Conservation (phyloP, 2,329 filamentous ascomycete genomes). For the Fusarium aywerte region DNA sequence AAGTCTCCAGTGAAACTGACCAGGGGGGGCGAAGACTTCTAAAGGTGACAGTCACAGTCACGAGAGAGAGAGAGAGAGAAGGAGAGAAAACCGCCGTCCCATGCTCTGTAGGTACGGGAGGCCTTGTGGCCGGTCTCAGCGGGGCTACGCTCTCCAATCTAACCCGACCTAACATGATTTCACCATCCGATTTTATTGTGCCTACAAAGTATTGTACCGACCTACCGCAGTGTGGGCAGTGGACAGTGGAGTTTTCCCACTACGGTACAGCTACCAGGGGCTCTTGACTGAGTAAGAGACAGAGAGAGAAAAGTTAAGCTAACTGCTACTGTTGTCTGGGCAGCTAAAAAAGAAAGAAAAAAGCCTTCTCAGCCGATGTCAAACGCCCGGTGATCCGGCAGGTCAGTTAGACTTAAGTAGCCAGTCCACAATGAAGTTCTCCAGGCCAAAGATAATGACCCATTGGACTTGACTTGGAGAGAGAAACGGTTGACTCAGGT, state of each 20-base stretch:
- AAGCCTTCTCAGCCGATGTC: slow-evolving; percentile 19
- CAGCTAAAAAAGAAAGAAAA: slow-evolving; percentile 21
- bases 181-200: slow-evolving; percentile 10
- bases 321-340: slow-evolving; percentile 26
- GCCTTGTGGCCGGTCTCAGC: slow-evolving; percentile 37
- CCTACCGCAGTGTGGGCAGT: slow-evolving; percentile 2
- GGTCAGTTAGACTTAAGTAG: neutral
- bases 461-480: neutral
- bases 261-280: slow-evolving; percentile 10
- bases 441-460: slow-evolving; percentile 2
- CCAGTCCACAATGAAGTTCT: slow-evolving; percentile 18
- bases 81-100: slow-evolving; percentile 7
- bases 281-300: slow-evolving; percentile 19
- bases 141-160: slow-evolving; percentile 25
- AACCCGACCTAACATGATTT: slow-evolving; percentile 13
- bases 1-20: slow-evolving; percentile 19
- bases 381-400: slow-evolving; percentile 25
- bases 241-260: slow-evolving; percentile 22
- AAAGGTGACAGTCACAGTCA: slow-evolving; percentile 15
- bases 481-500: neutral
- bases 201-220: neutral
- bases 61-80: neutral
- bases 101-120: slow-evolving; percentile 3
- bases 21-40: slow-evolving; percentile 29
- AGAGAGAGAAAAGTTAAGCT: neutral